phyloP scores from a whole-genome alignment of 768 basidiomycete genomes.

The Pisolithus albus region DNA sequence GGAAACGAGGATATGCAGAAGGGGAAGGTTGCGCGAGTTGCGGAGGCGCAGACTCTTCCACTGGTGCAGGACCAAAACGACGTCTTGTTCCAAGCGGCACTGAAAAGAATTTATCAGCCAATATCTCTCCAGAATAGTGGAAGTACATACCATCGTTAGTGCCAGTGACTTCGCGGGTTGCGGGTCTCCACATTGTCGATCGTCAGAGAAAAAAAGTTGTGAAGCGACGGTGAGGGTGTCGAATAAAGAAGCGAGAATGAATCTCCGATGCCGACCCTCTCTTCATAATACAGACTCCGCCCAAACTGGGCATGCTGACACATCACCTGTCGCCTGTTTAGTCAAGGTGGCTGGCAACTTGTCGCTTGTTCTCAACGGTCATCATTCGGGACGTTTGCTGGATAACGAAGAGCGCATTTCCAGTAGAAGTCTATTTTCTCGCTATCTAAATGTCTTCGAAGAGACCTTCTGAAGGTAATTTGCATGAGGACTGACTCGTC shows the following conservation, averaged over 20 bases:
- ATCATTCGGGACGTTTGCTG: background rate
- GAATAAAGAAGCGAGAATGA: constrained; percentile 22
- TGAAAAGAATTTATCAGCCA: constrained; percentile 23
- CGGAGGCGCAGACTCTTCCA: constrained; percentile 75
- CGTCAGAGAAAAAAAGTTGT: constrained; percentile 27
- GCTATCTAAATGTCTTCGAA: constrained; percentile 31
- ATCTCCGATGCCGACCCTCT: constrained; percentile 25
- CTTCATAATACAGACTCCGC: constrained; percentile 26
- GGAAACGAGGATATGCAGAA: constrained; percentile 72
- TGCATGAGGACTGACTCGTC: background rate
- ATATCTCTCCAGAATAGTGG: background rate
- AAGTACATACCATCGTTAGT: constrained; percentile 82
- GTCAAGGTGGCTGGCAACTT: background rate
- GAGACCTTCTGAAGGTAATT: constrained; percentile 35
- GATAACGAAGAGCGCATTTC: background rate
- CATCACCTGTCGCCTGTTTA: constrained; percentile 4
- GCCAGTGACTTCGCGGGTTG: constrained; percentile 83
- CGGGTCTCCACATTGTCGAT: constrained; percentile 77
- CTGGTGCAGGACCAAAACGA: constrained; percentile 83
- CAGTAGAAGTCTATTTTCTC: background rate
- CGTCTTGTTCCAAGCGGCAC: constrained; percentile 83
- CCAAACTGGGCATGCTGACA: constrained; percentile 27
- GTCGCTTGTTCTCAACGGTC: background rate
- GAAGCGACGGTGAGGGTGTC: background rate
- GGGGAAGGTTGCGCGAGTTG: constrained; percentile 85